Percentiles rank a stretch among this genome's conserved stretches.
Evolutionary conservation across 164 flowering plant genomes (phyloP).

Genomic region (Brasenia schreberi): DNA sequence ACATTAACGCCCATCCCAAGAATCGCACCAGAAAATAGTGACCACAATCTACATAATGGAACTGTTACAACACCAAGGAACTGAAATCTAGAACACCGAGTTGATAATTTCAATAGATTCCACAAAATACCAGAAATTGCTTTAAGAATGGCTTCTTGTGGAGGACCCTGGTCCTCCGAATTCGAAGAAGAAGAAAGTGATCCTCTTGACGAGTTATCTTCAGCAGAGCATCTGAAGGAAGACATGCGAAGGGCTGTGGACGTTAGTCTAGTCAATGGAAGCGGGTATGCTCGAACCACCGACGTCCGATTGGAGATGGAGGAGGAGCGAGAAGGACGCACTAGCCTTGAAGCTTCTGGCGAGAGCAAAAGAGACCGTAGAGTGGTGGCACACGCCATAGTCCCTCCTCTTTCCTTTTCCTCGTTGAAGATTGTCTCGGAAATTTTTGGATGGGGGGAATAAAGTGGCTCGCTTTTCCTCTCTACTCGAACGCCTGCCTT

Average conservation of each 20-base stretch:
- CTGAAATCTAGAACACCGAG: not conserved
- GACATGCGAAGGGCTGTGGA: not conserved
- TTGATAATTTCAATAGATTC: not conserved
- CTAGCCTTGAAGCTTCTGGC: not conserved
- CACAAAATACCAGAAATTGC: slow-evolving; percentile 58
- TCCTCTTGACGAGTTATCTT: not conserved
- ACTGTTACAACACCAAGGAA: not conserved
- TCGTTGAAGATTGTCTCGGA: not conserved
- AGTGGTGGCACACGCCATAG: not conserved
- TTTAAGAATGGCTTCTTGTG: slow-evolving; percentile 89
- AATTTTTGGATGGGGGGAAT: too few relatives aligned
- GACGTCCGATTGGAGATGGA: not conserved
- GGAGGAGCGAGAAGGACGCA: not conserved
- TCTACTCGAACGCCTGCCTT: too few relatives aligned
- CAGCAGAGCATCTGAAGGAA: not conserved
- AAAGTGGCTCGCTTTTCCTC: too few relatives aligned
- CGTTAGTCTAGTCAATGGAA: not conserved
- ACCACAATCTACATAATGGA: too few relatives aligned
- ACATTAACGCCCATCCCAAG: not conserved
- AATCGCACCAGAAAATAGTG: not conserved
- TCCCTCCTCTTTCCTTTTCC: not conserved
- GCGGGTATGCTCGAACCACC: not conserved
- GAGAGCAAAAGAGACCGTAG: not conserved
- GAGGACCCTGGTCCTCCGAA: slow-evolving; percentile 50
- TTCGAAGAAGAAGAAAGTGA: not conserved